Conservation (phyloP, 257 asterid genomes). For the Plantago ovata region DNA sequence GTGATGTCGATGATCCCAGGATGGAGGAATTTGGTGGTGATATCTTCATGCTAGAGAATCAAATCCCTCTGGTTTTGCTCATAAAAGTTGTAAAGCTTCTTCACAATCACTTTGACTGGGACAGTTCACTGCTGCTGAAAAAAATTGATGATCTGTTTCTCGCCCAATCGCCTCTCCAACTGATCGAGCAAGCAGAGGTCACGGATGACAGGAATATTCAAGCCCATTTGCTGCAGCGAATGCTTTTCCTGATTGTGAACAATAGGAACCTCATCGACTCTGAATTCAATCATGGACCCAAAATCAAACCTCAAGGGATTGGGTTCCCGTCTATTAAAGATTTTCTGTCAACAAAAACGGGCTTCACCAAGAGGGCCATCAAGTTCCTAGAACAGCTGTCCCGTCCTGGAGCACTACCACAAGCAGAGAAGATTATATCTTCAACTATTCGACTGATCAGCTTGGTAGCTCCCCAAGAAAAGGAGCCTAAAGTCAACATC, state of each 20-base stretch:
- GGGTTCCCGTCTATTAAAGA: no score
- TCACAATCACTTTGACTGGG: neutral
- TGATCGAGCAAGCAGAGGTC: conserved; percentile 4
- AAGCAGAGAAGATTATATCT: neutral
- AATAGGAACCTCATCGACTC: no score
- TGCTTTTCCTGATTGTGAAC: conserved; percentile 32
- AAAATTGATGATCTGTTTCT: conserved; percentile 22
- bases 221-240: conserved; percentile 33
- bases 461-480: no score
- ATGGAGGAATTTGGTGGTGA: conserved; percentile 19
- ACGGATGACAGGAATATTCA: conserved; percentile 4
- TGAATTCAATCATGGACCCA: no score
- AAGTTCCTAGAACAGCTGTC: neutral
- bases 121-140: neutral
- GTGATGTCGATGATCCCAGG: conserved; percentile 4
- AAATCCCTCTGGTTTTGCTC: no score
- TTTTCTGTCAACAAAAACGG: no score
- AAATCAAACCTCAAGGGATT: no score
- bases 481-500: conserved; percentile 5
- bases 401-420: neutral
- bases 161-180: conserved; percentile 27
- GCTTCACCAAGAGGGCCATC: no score
- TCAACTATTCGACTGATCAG: neutral
- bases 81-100: conserved; percentile 20
- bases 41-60: no score